Conservation (phyloP, 495 filamentous ascomycete genomes). For the Neurospora discreta region DNA sequence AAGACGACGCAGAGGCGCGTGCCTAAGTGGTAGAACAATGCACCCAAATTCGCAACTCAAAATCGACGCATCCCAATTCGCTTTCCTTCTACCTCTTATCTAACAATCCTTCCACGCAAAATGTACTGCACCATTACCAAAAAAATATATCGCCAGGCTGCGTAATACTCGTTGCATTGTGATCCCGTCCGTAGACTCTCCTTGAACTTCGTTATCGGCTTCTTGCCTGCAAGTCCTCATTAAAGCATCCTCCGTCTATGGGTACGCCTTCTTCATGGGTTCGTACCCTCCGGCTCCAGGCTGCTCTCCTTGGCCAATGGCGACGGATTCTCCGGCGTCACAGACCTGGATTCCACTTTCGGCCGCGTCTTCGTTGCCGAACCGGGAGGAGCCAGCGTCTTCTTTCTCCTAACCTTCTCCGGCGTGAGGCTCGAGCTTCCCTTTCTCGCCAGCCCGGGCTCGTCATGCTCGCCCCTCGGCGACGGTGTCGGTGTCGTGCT, state of each 20-base stretch:
- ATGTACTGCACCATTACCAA: neutral
- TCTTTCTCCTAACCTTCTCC: constrained; percentile 40
- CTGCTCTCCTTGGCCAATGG: constrained; percentile 40
- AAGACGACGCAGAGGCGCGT: neutral
- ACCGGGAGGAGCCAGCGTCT: constrained; percentile 12
- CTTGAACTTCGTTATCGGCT: neutral
- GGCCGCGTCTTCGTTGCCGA: constrained; percentile 25
- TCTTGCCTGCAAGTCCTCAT: neutral
- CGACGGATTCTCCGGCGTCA: constrained; percentile 40
- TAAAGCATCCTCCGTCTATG: neutral
- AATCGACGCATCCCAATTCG: neutral
- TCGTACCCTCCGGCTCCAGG: neutral
- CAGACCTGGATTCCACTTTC: constrained; percentile 33
- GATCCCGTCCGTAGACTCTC: neutral
- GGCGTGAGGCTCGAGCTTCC: constrained; percentile 35
- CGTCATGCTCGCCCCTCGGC: constrained; percentile 22
- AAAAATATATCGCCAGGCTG: neutral
- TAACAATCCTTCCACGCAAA: neutral
- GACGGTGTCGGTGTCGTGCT: constrained; percentile 39
- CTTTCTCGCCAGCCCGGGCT: constrained; percentile 22
- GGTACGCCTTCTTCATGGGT: neutral
- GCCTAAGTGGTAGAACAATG: neutral
- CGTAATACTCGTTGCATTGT: neutral
- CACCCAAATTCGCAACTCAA: neutral
- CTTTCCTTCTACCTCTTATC: neutral